Base-by-base conservation (phyloP, 305 asterid genomes). In the Ilex paraguariensis region DNA sequence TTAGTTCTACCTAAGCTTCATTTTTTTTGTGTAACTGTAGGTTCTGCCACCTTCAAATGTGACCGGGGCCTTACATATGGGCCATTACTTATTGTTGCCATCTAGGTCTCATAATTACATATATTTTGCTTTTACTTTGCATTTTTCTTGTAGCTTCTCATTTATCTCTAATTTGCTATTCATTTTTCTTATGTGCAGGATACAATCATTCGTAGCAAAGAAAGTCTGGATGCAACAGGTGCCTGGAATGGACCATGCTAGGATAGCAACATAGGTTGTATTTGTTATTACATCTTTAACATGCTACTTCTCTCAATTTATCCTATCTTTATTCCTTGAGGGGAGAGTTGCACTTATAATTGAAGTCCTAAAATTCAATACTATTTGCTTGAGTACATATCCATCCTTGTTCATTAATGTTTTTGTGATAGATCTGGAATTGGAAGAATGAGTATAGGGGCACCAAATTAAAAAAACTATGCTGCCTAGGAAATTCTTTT, bases 171-270 rank as follows among this genome's bases (percentile, higher is more conserved):
- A 10, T 30, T 60, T 69, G 39, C 61, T 70, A 50, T 74, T 39
- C 16, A 46, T 61, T 59, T 63, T 63, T 59, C 17, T 69, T 56
- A 9, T 45, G 67, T 73, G 59, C 76, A 94, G 99, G 99, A 94
- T 70, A 88, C 96, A 59, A 85, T 90, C 65, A 90, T 88, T 73
- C 97, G 99, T 54, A 95, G 93, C 81, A 81, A 58, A 81, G 97
- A 65, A 94, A 90, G 99, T 88, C 99, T 46, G 99, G 99, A 62
- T 86, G 78, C 85, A 90, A 94, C 71, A 65, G 99, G 93, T 94
- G 57, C 99, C 99, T 50, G 95, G 97, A 63, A 85, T 82, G 85
- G 99, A 94, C 73, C 97, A 94, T 70, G 99, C 99, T 66, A 98
- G 28, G 64, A 90, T 94, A 31, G 97, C 99, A 31, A 94, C 97